Evolutionary conservation across 352 stramenopile species (phyloP).

Genomic region (Pythium aphanidermatum): DNA sequence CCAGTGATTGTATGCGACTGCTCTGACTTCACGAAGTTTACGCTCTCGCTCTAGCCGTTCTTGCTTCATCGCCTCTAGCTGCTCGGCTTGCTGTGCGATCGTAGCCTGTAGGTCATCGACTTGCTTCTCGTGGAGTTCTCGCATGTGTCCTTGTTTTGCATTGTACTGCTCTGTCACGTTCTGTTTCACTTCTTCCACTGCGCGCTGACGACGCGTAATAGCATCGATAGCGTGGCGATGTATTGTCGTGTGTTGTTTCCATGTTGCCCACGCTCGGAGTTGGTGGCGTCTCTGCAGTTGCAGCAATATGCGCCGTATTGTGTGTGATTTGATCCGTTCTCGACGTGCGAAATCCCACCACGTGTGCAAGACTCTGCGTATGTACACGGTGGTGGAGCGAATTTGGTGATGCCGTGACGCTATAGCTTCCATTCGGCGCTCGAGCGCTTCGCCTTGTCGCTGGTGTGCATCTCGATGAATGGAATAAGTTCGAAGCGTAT

Average conservation of each 20-base stretch:
- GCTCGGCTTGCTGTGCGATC: conserved; percentile 3
- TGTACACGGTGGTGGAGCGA: neutral
- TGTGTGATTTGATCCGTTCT: neutral
- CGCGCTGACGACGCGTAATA: neutral
- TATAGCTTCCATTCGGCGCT: conserved; percentile 8
- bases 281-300: conserved; percentile 1
- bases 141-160: neutral
- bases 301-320: conserved; percentile 3
- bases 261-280: conserved; percentile 9
- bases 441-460: neutral
- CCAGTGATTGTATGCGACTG: conserved; percentile 2
- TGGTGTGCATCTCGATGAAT: neutral
- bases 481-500: neutral
- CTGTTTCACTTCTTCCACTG: neutral
- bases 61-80: neutral
- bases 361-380: conserved; percentile 1
- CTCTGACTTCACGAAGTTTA: neutral
- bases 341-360: neutral
- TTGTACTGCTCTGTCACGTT: neutral
- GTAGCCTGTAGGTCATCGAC: conserved; percentile 1
- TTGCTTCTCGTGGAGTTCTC: conserved; percentile 1
- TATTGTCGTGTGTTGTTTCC: neutral
- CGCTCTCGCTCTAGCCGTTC: neutral
- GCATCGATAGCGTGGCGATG: neutral
- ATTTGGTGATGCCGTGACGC: conserved; percentile 5